Evolutionary conservation across 176 grass and related monocot species (phyloP).

Genomic region (Lolium perenne): DNA sequence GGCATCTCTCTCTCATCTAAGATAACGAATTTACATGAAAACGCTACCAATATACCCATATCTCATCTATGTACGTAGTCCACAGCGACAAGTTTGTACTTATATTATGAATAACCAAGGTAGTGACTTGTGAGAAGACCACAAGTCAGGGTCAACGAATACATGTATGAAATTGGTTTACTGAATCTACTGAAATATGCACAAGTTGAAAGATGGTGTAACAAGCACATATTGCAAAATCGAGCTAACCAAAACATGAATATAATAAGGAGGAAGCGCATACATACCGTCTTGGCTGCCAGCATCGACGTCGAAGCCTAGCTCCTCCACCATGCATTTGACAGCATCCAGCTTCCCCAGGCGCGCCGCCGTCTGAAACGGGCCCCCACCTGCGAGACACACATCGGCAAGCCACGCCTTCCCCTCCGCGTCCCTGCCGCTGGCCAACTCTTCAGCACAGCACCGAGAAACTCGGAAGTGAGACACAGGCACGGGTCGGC

Average conservation of each 20-base stretch:
- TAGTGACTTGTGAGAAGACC: no score
- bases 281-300: slow-evolving; percentile 17
- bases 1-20: background rate
- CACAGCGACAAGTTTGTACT: no score
- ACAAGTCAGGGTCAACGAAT: background rate
- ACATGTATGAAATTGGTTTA: background rate
- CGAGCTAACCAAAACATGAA: background rate
- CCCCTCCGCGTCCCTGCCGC: slow-evolving; percentile 26
- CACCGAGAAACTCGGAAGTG: background rate
- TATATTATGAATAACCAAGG: no score
- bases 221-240: background rate
- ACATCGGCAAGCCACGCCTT: slow-evolving; percentile 21
- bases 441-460: slow-evolving; percentile 26
- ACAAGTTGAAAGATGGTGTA: background rate
- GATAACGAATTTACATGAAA: background rate
- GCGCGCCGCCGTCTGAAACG: slow-evolving; percentile 36
- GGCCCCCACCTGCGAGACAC: background rate
- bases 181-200: background rate
- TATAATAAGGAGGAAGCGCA: background rate
- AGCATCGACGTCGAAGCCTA: slow-evolving; percentile 28
- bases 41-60: background rate
- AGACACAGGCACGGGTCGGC: background rate
- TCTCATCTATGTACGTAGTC: no score
- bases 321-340: slow-evolving; percentile 42
- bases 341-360: slow-evolving; percentile 13